Evolutionary conservation across 306 rosid species (phyloP).

Genomic region (Prunus salicina): DNA sequence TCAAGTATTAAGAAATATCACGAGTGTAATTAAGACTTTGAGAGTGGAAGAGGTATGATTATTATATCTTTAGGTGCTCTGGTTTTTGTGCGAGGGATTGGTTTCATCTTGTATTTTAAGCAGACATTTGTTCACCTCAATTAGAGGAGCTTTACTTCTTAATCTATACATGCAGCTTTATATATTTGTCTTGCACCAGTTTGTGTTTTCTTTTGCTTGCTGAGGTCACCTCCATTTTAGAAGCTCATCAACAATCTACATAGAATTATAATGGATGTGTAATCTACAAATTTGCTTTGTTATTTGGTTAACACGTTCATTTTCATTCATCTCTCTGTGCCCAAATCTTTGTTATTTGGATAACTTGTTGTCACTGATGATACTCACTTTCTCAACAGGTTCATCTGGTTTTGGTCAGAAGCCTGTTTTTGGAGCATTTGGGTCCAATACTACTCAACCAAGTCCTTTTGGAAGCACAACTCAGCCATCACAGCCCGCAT

Average conservation of each 20-base stretch:
- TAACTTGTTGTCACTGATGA: slow-evolving; percentile 15
- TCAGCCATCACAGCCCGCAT: slow-evolving; percentile 82
- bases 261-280: neutral
- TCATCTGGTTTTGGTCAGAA: slow-evolving; percentile 83
- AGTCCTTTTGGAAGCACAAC: slow-evolving; percentile 71
- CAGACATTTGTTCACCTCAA: neutral
- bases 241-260: neutral
- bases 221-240: neutral
- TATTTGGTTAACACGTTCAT: neutral
- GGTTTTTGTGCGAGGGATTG: neutral
- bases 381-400: slow-evolving; percentile 34
- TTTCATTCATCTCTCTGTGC: neutral
- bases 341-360: neutral
- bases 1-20: neutral
- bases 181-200: too few species aligned
- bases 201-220: too few species aligned
- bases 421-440: slow-evolving; percentile 82
- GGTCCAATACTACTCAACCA: slow-evolving; percentile 66
- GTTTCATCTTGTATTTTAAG: neutral
- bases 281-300: neutral
- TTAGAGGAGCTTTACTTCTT: neutral
- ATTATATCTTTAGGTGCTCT: neutral
- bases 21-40: neutral
- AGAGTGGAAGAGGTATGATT: neutral
- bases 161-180: neutral